These are phyloP conservation scores for Coemansia umbellata DNA, from an alignment of 192 early-diverging fungal genomes.

Conservation along the genomic window DNA sequence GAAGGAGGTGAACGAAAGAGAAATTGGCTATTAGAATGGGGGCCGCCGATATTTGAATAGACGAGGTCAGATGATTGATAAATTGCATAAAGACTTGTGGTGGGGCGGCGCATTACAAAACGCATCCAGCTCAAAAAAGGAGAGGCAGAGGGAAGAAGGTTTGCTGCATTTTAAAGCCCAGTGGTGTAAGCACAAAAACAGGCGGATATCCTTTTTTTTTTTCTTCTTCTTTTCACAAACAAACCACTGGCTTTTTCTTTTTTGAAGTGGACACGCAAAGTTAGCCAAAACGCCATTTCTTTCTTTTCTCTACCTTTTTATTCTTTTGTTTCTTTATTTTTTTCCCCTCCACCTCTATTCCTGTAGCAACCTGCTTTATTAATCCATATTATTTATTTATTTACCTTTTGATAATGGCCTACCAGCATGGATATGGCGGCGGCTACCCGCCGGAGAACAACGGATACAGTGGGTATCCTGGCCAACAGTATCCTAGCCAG, in stretches of 20 bases:
- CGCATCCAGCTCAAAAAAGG: too few species aligned
- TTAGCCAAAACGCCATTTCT: background rate
- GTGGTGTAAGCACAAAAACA: background rate
- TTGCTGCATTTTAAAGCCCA: background rate
- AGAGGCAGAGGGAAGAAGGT: background rate
- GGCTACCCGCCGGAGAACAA: background rate
- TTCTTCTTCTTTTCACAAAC: background rate
- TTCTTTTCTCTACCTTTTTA: background rate
- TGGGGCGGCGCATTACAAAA: too few species aligned
- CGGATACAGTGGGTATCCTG: constrained; percentile 6
- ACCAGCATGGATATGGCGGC: constrained; percentile 16
- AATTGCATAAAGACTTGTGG: too few species aligned
- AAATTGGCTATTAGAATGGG: too few species aligned
- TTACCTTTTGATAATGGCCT: background rate
- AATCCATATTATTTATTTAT: background rate
- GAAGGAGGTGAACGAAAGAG: too few species aligned
- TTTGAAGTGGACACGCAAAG: too few species aligned
- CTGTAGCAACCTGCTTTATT: too few species aligned
- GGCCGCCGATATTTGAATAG: too few species aligned
- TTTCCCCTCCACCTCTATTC: too few species aligned
- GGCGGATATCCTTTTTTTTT: background rate
- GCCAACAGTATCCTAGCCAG: constrained; percentile 1
- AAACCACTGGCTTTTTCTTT: background rate
- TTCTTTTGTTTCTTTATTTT: background rate
- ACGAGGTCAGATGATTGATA: too few species aligned